Conservation (phyloP, 208 protist genomes). For the Acanthamoeba castellanii region DNA sequence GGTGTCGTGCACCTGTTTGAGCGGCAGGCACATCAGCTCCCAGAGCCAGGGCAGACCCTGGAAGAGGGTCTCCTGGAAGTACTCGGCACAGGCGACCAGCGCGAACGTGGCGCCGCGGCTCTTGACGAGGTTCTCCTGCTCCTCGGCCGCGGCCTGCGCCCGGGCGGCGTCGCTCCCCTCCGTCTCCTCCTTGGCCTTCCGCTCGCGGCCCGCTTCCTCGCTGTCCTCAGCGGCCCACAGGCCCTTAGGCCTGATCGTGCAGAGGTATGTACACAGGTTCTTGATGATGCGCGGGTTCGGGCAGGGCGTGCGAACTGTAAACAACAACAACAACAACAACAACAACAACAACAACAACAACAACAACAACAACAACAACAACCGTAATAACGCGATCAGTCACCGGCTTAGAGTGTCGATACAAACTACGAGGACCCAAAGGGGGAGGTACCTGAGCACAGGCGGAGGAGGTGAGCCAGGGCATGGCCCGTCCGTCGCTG, state of each 20-base stretch:
- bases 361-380: too few species aligned
- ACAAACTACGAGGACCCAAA: conserved; percentile 17
- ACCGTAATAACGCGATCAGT: too few species aligned
- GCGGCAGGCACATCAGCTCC: not conserved
- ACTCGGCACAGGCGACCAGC: not conserved
- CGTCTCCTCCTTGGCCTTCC: not conserved
- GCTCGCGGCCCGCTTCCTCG: not conserved
- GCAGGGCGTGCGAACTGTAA: not conserved
- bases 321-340: too few species aligned
- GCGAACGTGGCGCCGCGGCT: conserved; percentile 49
- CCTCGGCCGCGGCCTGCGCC: not conserved
- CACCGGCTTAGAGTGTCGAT: too few species aligned
- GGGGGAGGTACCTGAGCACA: not conserved
- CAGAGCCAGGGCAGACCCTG: conserved; percentile 13
- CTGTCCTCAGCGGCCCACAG: not conserved
- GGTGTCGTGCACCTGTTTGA: conserved; percentile 1
- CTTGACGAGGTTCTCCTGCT: not conserved
- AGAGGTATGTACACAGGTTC: conserved; percentile 48
- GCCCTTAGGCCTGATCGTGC: not conserved
- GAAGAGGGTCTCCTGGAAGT: conserved; percentile 15
- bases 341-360: too few species aligned
- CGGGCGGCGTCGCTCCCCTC: not conserved
- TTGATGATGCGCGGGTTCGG: conserved; percentile 32
- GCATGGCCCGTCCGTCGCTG: conserved; percentile 58
- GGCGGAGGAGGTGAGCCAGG: conserved; percentile 68